Evolutionary conservation across 805 yeast species (phyloP), one percentile per base, ranked within the genome.

Genomic region (Zygoascus biomembranicola): DNA sequence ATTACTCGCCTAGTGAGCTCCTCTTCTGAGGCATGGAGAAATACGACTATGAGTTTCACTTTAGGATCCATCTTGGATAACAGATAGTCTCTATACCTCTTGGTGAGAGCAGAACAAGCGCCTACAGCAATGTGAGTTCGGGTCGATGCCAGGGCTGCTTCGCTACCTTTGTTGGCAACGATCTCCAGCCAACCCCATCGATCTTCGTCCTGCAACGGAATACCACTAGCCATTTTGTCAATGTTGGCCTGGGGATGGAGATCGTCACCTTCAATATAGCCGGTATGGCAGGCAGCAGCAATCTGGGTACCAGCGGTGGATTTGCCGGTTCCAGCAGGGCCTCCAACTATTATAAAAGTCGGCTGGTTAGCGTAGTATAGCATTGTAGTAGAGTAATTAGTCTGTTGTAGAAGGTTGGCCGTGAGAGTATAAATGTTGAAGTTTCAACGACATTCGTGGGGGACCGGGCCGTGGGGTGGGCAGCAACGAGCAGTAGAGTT

Each of bases 321-420:
- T 66, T 94, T 94, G 0, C 99, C 99, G 1, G 96, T 86, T 8
- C 98, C 98, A 0, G 97, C 90, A 0, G 98, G 96, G 0, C 99
- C 99, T 11, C 95, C 97, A 8, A 92, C 81, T 1, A 90, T 81
- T 32, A 61, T 48, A 2, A 57, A 55, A 6, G 47, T 42, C 10
- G 52, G 53, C 39, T 32, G 32, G 9, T 26, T 20, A 13, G 51
- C 32, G 6, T 35, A 39, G 32, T 49, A 49, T 11, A 26, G 49
- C 37, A 49, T 32, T 10, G 16, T 35, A 35, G 39, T 35, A n/a
- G 8, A 4, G 39, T 5, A 35, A 35, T 5, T 35, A 6, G 28
- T 23, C 28, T 23, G 28, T 23, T 23, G 28, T 23, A 23, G 6
- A 23, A 6, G 28, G 28, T 23, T 23, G 6, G 28, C 28, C 6